These are phyloP conservation scores for Ophiocordyceps robertsii DNA, from an alignment of 2,329 filamentous ascomycete species.

Conservation along the genomic window DNA sequence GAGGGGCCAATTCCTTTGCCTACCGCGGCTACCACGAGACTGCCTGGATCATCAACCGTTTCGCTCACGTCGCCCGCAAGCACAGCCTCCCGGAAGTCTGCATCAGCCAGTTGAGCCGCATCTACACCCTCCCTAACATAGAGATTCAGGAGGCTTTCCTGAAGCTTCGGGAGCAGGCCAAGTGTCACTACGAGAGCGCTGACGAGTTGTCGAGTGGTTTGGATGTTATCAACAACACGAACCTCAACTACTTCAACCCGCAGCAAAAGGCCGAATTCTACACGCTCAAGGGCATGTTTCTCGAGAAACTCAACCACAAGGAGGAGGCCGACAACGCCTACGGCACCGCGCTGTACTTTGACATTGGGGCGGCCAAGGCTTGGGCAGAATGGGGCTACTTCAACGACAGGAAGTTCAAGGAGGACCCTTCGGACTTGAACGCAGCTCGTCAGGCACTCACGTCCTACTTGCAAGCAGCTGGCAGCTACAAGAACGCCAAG, in stretches of 20 bases:
- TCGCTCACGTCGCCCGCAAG: conserved; percentile 94
- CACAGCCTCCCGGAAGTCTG: conserved; percentile 95
- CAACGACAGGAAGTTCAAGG: conserved; percentile 93
- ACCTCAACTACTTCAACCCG: conserved; percentile 92
- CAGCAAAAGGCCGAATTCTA: conserved; percentile 98
- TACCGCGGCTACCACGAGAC: conserved; percentile 98
- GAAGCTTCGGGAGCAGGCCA: conserved; percentile 95
- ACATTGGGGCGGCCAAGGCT: conserved; percentile 87
- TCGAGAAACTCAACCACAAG: conserved; percentile 83
- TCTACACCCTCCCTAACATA: conserved; percentile 97
- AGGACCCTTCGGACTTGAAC: conserved; percentile 67
- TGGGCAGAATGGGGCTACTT: conserved; percentile 99
- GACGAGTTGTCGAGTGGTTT: conserved; percentile 83
- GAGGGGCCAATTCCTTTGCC: conserved; percentile 75
- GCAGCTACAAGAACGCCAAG: conserved; percentile 94
- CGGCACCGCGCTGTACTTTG: conserved; percentile 88
- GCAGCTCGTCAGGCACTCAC: conserved; percentile 85
- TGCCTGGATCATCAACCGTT: conserved; percentile 98
- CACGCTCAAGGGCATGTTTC: conserved; percentile 98
- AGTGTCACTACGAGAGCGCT: conserved; percentile 95
- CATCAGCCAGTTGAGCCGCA: conserved; percentile 90
- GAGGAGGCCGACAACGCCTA: conserved; percentile 89
- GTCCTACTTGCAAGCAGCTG: conserved; percentile 90
- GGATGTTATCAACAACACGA: conserved; percentile 99
- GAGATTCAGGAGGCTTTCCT: conserved; percentile 99